Evolutionary conservation across 257 asterid genomes (phyloP).

Genomic region (Solanum chilense): DNA sequence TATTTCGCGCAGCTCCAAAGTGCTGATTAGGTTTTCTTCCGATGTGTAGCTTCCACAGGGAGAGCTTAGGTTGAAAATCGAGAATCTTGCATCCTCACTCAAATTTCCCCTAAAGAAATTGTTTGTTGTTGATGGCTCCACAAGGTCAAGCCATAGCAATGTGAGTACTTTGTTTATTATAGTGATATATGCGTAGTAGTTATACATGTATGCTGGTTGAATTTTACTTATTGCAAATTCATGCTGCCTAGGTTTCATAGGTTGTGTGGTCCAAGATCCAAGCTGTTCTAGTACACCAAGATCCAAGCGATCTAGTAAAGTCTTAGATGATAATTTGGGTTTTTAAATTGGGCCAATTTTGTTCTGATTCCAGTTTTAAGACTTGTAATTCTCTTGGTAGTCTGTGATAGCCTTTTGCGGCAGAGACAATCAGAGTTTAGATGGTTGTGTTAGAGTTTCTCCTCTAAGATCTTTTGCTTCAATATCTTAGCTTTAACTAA

Average conservation of each 20-base stretch:
- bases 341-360: neutral
- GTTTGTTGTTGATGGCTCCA: conserved; percentile 97
- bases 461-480: neutral
- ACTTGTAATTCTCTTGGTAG: neutral
- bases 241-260: neutral
- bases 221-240: neutral
- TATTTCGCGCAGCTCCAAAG: neutral
- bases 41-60: conserved; percentile 78
- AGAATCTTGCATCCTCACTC: conserved; percentile 80
- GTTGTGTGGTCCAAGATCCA: neutral
- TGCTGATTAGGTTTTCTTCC: neutral
- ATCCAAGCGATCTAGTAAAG: neutral
- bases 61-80: conserved; percentile 77
- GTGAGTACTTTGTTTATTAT: conserved; percentile 35
- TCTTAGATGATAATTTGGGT: neutral
- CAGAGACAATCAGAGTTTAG: neutral
- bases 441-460: neutral
- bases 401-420: neutral
- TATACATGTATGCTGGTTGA: neutral
- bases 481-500: neutral
- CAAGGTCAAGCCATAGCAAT: conserved; percentile 98
- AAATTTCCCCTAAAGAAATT: conserved; percentile 83
- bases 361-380: neutral
- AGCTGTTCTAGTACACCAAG: neutral
- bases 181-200: neutral